Percentiles rank a stretch among this genome's conserved stretches.
Evolutionary conservation across 2,329 filamentous ascomycete genomes (phyloP).

Genomic region (Aurifilum marmelostoma): DNA sequence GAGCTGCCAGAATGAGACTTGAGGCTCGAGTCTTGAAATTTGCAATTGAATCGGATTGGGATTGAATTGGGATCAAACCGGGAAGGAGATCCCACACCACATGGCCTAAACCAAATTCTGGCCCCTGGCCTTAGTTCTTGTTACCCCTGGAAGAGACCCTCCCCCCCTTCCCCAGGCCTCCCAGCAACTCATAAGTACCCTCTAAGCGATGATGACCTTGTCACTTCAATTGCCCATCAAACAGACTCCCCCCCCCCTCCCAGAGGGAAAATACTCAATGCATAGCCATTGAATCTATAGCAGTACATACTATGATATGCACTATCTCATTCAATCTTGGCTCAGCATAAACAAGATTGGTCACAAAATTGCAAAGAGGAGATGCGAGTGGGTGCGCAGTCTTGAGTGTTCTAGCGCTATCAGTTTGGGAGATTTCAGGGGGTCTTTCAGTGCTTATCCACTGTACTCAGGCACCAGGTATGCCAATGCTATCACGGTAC

Average conservation of each 20-base stretch:
- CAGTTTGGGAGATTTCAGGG: neutral
- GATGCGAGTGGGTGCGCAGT: neutral
- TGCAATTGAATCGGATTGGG: neutral
- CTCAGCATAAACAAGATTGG: neutral
- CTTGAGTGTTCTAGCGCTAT: neutral
- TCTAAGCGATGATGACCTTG: too few species aligned
- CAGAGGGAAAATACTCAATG: too few species aligned
- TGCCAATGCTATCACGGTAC: neutral
- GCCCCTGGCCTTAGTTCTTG: neutral
- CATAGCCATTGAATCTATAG: too few species aligned
- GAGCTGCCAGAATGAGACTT: neutral
- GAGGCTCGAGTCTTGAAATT: neutral
- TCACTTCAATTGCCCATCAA: too few species aligned
- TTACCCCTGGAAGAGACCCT: neutral
- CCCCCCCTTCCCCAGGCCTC: too few species aligned
- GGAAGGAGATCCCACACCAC: constrained; percentile 1
- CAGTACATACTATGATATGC: neutral
- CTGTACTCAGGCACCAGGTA: neutral
- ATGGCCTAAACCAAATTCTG: neutral
- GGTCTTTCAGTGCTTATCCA: neutral
- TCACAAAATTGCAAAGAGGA: constrained; percentile 1
- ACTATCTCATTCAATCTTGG: neutral
- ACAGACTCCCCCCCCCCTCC: too few species aligned
- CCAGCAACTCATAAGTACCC: too few species aligned
- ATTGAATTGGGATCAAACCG: neutral